Base-by-base conservation (phyloP, 2,329 filamentous ascomycete species). In the Ophiosphaerella narmari region DNA sequence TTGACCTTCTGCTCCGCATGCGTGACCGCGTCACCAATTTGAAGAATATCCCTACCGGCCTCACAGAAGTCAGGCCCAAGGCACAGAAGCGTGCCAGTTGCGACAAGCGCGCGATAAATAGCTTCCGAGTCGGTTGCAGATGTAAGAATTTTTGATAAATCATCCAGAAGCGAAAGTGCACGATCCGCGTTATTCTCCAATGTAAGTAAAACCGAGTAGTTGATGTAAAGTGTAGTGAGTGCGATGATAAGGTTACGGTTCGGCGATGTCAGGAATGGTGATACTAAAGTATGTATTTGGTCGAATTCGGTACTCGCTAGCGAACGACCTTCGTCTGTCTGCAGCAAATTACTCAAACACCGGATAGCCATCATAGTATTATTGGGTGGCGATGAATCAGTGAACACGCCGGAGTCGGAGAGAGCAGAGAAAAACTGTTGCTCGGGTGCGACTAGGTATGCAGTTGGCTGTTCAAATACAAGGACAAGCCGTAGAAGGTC, bases 401-500 rank as follows among this genome's bases (percentile, higher is more conserved):
- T 80, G 45, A 87, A 84, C 2, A 86, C 79, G 1, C 74, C 82
- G 43, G 80, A 83, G 37, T 70, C 71, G 31, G 86, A 78, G 6
- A 97, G 75, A 1, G 78, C 74, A 7, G 82, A 75, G 4, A 89
- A 71, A n/a, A 92, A 76, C 32, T 83, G 86, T 3, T 77, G 77
- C 26, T 80, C 75, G 2, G 77, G 74, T 0, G 80, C 74, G 43
- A 84, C 80, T 0, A 76, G 75, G 42, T 83, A 83, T 7, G 82
- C 80, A 2, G 90, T 87, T n/a, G 86, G 83, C 1, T 82, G 75
- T 0, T 89, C 83, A 7, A 81, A 82, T 1, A 86, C 85, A 1
- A 89, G 87, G 24, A 94, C 79, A 41, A 95, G 86, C n/a, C 94
- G 89, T 5, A 97, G 80, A 1, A 97, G 79, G 70, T 97, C 94